phyloP scores from a whole-genome alignment of 73 alveolate genomes.

The Tetrahymena thermophila region DNA sequence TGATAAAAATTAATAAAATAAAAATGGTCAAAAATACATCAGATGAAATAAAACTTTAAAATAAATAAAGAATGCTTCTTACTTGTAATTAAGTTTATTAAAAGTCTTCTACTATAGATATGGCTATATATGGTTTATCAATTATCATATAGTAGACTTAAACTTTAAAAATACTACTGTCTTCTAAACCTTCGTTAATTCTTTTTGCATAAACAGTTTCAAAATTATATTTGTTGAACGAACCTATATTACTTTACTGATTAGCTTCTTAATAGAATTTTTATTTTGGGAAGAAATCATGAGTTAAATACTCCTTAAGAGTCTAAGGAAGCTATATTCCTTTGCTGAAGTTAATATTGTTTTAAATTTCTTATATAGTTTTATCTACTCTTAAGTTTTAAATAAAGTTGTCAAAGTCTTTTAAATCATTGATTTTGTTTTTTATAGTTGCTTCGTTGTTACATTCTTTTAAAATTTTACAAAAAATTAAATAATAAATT shows the following conservation, averaged over 20 bases:
- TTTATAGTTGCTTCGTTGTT: background rate
- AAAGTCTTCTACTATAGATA: background rate
- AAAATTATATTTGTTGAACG: background rate
- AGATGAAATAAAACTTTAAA: no score
- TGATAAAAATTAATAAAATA: no score
- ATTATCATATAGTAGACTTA: background rate
- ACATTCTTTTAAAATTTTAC: background rate
- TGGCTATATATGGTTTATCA: background rate
- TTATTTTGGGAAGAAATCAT: background rate
- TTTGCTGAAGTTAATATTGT: background rate
- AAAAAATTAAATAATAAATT: no score
- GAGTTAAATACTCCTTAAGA: background rate
- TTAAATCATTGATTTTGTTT: background rate
- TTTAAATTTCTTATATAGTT: background rate
- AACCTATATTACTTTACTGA: no score
- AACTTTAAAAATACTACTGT: background rate
- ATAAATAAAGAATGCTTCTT: background rate
- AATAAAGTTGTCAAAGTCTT: background rate
- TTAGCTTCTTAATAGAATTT: background rate
- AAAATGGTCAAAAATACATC: no score
- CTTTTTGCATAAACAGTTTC: background rate
- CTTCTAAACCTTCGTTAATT: background rate
- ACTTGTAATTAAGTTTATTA: background rate
- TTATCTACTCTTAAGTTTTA: background rate
- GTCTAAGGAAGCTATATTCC: background rate